phyloP scores from a whole-genome alignment of 2,329 filamentous ascomycete genomes.

The Cladosporium phlei region DNA sequence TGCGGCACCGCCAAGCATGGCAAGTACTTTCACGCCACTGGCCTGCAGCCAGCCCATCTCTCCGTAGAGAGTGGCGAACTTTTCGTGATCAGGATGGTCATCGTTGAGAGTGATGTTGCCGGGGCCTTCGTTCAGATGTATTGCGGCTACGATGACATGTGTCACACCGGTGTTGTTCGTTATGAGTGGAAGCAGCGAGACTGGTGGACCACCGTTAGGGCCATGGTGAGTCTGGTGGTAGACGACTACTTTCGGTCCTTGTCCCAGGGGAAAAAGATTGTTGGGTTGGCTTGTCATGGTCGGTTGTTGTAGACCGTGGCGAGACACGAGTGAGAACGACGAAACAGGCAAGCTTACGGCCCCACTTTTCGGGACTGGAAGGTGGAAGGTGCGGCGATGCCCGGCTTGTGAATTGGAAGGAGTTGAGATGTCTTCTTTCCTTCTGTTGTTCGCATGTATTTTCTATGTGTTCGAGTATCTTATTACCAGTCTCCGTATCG shows the following conservation, averaged over 20 bases:
- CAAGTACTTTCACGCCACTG: constrained; percentile 72
- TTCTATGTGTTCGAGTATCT: no score
- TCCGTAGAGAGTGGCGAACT: constrained; percentile 70
- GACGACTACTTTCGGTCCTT: constrained; percentile 45
- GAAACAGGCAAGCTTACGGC: no score
- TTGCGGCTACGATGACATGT: constrained; percentile 79
- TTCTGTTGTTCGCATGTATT: no score
- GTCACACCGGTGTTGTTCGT: constrained; percentile 60
- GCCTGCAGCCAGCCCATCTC: constrained; percentile 69
- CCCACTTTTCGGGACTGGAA: no score
- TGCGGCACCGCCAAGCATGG: constrained; percentile 83
- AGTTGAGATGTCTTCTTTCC: no score
- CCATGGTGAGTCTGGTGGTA: constrained; percentile 64
- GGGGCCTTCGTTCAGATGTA: constrained; percentile 71
- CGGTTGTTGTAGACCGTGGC: no score
- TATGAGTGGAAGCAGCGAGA: constrained; percentile 59
- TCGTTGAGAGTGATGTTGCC: constrained; percentile 74
- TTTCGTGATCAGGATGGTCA: constrained; percentile 57
- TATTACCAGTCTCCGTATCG: no score
- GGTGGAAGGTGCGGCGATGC: no score
- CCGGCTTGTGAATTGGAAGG: no score
- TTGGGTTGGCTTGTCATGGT: no score
- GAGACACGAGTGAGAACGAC: no score
- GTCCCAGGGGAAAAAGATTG: constrained; percentile 29
- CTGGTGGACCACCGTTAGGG: constrained; percentile 45